Evolutionary conservation across 2,329 filamentous ascomycete genomes (phyloP).

Genomic region (Parascedosporium putredinis): DNA sequence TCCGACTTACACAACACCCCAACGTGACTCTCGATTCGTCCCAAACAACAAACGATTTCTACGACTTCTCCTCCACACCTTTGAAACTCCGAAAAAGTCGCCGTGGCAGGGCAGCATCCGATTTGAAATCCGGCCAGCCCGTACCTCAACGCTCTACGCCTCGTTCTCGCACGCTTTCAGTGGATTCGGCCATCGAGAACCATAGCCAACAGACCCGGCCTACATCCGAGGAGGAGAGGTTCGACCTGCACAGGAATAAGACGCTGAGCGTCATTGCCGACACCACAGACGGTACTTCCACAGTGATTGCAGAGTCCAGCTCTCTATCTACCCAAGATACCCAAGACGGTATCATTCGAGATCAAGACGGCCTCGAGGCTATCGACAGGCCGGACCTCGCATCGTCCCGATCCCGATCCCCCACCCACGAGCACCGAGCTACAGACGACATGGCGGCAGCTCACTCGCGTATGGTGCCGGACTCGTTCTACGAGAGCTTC

Average conservation of each 20-base stretch:
- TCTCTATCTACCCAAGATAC: not conserved
- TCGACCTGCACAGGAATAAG: not conserved
- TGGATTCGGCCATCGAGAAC: not conserved
- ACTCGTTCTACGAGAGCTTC: conserved; percentile 56
- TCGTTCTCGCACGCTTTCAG: conserved; percentile 6
- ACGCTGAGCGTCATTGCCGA: conserved; percentile 26
- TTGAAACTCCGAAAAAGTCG: conserved; percentile 3
- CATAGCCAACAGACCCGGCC: not conserved
- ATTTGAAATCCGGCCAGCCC: too few species aligned
- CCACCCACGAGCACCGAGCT: conserved; percentile 16
- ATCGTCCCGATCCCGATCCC: conserved; percentile 17
- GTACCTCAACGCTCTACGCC: not conserved
- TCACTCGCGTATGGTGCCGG: conserved; percentile 26
- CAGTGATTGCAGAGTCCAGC: not conserved
- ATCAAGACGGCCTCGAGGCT: conserved; percentile 17
- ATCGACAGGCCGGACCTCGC: conserved; percentile 13
- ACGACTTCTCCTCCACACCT: conserved; percentile 5
- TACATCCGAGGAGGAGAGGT: not conserved
- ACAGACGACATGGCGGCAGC: conserved; percentile 10
- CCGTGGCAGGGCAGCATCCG: not conserved
- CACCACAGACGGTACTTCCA: not conserved
- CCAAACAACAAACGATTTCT: conserved; percentile 4
- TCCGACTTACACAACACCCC: conserved; percentile 42
- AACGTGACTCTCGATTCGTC: conserved; percentile 22
- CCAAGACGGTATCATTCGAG: too few species aligned